Evolutionary conservation across 208 protist species (phyloP).

Genomic region (Crithidia acanthocephali): DNA sequence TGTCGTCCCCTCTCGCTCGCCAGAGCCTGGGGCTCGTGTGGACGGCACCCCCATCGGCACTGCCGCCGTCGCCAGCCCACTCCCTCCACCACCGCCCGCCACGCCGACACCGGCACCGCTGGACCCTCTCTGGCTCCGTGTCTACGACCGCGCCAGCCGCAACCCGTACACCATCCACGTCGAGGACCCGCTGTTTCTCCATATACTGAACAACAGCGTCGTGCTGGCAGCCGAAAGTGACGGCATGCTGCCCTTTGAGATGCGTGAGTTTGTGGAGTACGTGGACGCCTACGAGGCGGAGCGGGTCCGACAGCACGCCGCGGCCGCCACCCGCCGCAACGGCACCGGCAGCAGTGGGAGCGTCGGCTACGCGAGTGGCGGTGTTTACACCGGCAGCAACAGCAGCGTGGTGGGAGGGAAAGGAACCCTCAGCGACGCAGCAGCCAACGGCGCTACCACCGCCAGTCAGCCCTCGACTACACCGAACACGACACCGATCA

Average conservation of each 20-base stretch:
- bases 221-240: conserved; percentile 26
- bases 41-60: neutral
- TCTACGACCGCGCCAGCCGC: conserved; percentile 31
- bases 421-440: conserved; percentile 5
- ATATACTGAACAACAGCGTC: conserved; percentile 23
- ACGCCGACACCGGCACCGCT: conserved; percentile 2
- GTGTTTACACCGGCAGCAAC: conserved; percentile 1
- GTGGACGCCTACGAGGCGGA: conserved; percentile 29
- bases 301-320: conserved; percentile 16
- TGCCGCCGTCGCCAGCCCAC: neutral
- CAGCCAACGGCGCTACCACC: neutral
- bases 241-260: conserved; percentile 30
- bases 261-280: conserved; percentile 33
- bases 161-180: conserved; percentile 26
- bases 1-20: neutral
- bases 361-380: conserved; percentile 14
- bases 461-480: neutral
- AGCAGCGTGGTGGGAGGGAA: neutral
- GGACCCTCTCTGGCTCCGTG: conserved; percentile 24
- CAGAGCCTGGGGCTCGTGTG: neutral
- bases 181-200: conserved; percentile 29
- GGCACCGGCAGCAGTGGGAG: conserved; percentile 23
- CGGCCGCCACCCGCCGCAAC: conserved; percentile 16
- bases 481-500: neutral
- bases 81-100: neutral